Evolutionary conservation across 2,329 filamentous ascomycete genomes (phyloP).

Genomic region (Penicillium sp.): DNA sequence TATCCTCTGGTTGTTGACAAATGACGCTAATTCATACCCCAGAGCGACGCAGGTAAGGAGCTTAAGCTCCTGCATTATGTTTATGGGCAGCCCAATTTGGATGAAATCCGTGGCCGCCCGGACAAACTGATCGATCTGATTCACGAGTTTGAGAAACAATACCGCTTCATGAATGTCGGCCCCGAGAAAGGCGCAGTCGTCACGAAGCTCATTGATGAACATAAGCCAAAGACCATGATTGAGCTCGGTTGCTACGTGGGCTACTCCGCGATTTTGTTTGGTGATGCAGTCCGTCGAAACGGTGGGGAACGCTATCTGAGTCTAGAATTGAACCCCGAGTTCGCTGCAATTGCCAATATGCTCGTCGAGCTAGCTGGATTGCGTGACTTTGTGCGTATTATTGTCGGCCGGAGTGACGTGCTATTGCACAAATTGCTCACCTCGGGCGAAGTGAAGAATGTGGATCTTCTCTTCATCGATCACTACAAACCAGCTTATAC

Average conservation of each 20-base stretch:
- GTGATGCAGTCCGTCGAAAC: constrained; percentile 60
- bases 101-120: constrained; percentile 64
- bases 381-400: constrained; percentile 63
- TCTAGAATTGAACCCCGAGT: constrained; percentile 71
- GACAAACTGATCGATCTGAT: constrained; percentile 65
- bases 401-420: constrained; percentile 68
- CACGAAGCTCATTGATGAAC: constrained; percentile 63
- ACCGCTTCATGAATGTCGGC: constrained; percentile 79
- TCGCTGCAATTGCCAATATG: constrained; percentile 66
- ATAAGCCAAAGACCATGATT: constrained; percentile 68
- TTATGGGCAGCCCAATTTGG: constrained; percentile 60
- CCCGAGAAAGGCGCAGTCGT: constrained; percentile 72
- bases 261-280: constrained; percentile 77
- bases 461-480: constrained; percentile 72
- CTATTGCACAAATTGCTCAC: constrained; percentile 61
- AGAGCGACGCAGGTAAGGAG: constrained; percentile 67
- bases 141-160: constrained; percentile 65
- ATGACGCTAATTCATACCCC: neutral
- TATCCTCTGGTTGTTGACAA: neutral
- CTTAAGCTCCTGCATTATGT: constrained; percentile 70
- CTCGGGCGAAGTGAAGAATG: constrained; percentile 52
- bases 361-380: constrained; percentile 74
- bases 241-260: constrained; percentile 80
- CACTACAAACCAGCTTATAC: constrained; percentile 76
- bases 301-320: constrained; percentile 68